phyloP scores from a whole-genome alignment of 495 filamentous ascomycete genomes.

The Penicillium simplicissimum region DNA sequence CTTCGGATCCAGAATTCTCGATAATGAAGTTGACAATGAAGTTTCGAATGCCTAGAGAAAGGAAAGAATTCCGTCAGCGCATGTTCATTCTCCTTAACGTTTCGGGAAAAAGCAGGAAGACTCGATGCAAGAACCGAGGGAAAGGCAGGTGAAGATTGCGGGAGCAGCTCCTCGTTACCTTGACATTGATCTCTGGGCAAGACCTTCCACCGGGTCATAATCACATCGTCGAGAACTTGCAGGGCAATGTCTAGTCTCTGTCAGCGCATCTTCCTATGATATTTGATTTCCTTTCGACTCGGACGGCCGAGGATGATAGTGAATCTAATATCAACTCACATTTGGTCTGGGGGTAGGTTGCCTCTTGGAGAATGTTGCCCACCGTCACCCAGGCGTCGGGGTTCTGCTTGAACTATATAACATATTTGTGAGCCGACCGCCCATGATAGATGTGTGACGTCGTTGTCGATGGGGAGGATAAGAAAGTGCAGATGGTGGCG shows the following conservation, averaged over 20 bases:
- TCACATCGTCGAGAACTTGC: constrained; percentile 96
- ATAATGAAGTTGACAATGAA: constrained; percentile 98
- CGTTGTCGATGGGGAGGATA: background rate
- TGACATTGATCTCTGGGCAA: constrained; percentile 92
- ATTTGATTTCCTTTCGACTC: background rate
- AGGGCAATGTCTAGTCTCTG: constrained; percentile 73
- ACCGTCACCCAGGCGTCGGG: constrained; percentile 97
- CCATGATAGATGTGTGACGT: background rate
- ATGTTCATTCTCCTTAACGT: background rate
- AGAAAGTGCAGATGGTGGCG: background rate
- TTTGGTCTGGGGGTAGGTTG: constrained; percentile 93
- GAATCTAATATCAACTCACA: constrained; percentile 56
- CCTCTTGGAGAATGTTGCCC: constrained; percentile 89
- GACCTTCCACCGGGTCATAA: constrained; percentile 99
- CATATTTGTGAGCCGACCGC: background rate
- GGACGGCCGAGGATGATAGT: background rate
- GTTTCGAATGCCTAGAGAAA: constrained; percentile 81
- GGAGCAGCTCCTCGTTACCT: constrained; percentile 51
- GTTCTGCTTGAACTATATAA: constrained; percentile 89
- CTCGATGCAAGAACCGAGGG: background rate
- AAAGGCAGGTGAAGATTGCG: background rate
- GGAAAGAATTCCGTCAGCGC: constrained; percentile 14
- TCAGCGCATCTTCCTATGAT: constrained; percentile 43
- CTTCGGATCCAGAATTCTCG: constrained; percentile 83
- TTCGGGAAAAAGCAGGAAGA: background rate